These are phyloP conservation scores for Emmonsia crescens DNA, from an alignment of 2,329 filamentous ascomycete genomes.

Conservation along the genomic window DNA sequence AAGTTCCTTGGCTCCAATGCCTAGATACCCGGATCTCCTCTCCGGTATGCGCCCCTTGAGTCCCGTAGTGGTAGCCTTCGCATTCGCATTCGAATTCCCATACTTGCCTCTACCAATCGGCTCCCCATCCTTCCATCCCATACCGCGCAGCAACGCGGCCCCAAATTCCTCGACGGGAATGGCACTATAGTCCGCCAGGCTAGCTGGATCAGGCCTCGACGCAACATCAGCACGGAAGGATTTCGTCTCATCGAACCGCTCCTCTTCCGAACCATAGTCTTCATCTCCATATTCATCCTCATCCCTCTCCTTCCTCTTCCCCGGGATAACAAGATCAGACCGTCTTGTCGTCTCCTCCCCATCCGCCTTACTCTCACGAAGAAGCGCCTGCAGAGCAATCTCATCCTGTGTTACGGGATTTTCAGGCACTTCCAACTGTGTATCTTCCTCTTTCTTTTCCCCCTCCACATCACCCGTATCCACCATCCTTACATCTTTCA, in stretches of 20 bases:
- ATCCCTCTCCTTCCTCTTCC: slow-evolving; percentile 20
- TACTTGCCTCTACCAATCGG: slow-evolving; percentile 47
- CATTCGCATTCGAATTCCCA: slow-evolving; percentile 27
- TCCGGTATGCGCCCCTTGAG: slow-evolving; percentile 55
- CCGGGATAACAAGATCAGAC: slow-evolving; percentile 45
- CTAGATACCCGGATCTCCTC: slow-evolving; percentile 65
- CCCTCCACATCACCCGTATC: neutral
- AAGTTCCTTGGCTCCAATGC: slow-evolving; percentile 77
- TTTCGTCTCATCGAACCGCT: slow-evolving; percentile 37
- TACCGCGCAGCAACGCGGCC: slow-evolving; percentile 75
- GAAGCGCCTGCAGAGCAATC: slow-evolving; percentile 54
- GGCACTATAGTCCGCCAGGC: slow-evolving; percentile 72
- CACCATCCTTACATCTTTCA: slow-evolving; percentile 19
- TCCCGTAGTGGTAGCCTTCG: slow-evolving; percentile 29
- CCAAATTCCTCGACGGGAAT: slow-evolving; percentile 94
- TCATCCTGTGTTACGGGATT: slow-evolving; percentile 48
- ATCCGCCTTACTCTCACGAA: slow-evolving; percentile 42
- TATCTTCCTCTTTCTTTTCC: slow-evolving; percentile 18
- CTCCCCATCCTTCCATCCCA: slow-evolving; percentile 79
- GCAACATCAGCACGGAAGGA: slow-evolving; percentile 61
- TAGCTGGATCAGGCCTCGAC: slow-evolving; percentile 62
- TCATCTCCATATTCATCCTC: slow-evolving; percentile 16
- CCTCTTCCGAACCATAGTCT: slow-evolving; percentile 36
- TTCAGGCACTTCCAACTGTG: slow-evolving; percentile 20
- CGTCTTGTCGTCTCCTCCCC: slow-evolving; percentile 15